Evolutionary conservation across 345 rosid species (phyloP), one percentile per base, ranked within the genome.

Genomic region (Lepidium aucheri): DNA sequence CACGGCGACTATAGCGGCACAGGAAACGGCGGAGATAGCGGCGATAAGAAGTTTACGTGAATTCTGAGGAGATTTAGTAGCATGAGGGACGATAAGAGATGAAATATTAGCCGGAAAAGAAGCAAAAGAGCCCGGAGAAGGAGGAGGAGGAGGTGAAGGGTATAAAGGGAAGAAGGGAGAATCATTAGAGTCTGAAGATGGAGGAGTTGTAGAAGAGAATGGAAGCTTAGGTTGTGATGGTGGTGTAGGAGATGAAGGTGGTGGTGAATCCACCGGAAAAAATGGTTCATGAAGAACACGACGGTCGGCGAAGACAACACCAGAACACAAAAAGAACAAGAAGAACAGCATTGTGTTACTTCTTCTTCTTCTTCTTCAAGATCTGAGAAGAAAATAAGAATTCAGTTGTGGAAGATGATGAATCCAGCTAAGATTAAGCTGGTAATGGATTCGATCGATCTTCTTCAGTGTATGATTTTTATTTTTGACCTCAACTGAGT

Each of bases 51-150:
- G 85, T 20, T 83, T 85, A 0, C 33, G 55, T 60, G 96, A 82
- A 44, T 5, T 47, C 43, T 65, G 70, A 7, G 82, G 84, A 10
- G 87, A 78, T 11, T 65, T 44, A 16, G 83, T 43, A 20, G 91
- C 72, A 65, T 78, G 83, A 8, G 97, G 97, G 49, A 94, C 85
- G 76, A 78, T 80, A 8, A 94, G 85, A 41, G 95, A 85, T 73
- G 97, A 90, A 74, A 93, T 86, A 60, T 93, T 93, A 49, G 96
- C 98, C 0, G 98, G 98, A 71, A 90, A 93, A 28, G 98, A 86
- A 17, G 90, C 96, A 58, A 81, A 86, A 3, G 82, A 39, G 3
- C 88, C 69, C 0, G 97, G 87, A 43, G 91, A 59, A 4, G 90
- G 85, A 35, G 96, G 96, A 6, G 97, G 97, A 3, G 96, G 96